These are phyloP conservation scores for Solanum rostratum DNA, from an alignment of 257 asterid species.

Conservation along the genomic window DNA sequence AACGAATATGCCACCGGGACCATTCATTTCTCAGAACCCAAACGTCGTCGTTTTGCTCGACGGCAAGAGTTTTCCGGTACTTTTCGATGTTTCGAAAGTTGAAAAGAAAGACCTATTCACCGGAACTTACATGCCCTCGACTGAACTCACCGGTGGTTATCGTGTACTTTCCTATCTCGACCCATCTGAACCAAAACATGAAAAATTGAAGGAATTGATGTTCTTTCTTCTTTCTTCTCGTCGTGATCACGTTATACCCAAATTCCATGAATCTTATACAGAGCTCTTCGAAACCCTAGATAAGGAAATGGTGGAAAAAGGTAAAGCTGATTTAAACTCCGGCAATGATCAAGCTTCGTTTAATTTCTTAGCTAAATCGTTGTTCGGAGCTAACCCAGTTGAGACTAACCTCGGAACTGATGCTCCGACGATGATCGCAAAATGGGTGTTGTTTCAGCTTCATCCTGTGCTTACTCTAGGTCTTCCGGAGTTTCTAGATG, in stretches of 20 bases:
- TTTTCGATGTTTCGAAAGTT: constrained; percentile 21
- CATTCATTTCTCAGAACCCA: constrained; percentile 27
- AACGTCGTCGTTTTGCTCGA: constrained; percentile 21
- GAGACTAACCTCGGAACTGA: constrained; percentile 3
- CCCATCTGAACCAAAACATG: constrained; percentile 30
- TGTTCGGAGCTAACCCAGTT: constrained; percentile 14
- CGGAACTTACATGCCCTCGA: constrained; percentile 27
- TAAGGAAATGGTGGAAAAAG: neutral
- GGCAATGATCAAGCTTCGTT: constrained; percentile 16
- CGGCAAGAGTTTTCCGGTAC: constrained; percentile 15
- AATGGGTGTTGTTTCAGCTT: constrained; percentile 22
- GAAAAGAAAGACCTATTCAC: constrained; percentile 13
- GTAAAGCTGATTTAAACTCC: constrained; percentile 4
- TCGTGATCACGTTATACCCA: constrained; percentile 13
- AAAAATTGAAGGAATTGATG: constrained; percentile 2
- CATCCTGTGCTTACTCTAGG: constrained; percentile 23
- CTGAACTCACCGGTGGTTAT: constrained; percentile 24
- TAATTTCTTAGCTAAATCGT: constrained; percentile 15
- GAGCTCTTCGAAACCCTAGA: constrained; percentile 13
- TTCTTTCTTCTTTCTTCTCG: neutral
- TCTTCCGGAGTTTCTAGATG: constrained; percentile 21
- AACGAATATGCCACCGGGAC: constrained; percentile 66
- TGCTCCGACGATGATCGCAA: constrained; percentile 3
- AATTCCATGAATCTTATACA: neutral
- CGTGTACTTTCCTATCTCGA: constrained; percentile 25